These are phyloP conservation scores for Hygrocybe coccinea DNA, from an alignment of 768 basidiomycete species.

Conservation along the genomic window DNA sequence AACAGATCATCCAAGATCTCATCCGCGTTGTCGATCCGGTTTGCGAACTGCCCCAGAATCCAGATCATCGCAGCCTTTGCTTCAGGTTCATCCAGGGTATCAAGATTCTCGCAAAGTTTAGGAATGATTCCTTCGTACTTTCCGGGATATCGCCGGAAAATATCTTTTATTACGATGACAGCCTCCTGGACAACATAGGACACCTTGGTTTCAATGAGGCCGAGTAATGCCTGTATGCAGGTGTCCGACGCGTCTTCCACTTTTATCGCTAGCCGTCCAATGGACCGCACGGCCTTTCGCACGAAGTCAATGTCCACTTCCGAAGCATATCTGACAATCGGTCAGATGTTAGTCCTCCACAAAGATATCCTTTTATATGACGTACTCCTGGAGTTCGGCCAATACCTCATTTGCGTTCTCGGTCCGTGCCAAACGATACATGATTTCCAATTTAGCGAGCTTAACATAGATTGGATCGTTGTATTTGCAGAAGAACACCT, in stretches of 20 bases:
- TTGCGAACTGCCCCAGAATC: conserved; percentile 95
- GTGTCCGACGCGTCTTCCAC: conserved; percentile 82
- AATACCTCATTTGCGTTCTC: conserved; percentile 92
- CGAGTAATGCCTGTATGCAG: conserved; percentile 83
- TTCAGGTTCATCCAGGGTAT: conserved; percentile 90
- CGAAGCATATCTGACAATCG: conserved; percentile 81
- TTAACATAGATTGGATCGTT: conserved; percentile 99
- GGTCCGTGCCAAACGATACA: conserved; percentile 94
- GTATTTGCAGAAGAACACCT: conserved; percentile 99
- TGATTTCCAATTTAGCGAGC: conserved; percentile 95
- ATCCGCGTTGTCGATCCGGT: conserved; percentile 92
- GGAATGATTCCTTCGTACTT: conserved; percentile 96
- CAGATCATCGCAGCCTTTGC: conserved; percentile 97
- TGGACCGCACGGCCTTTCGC: conserved; percentile 93
- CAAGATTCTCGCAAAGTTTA: conserved; percentile 86
- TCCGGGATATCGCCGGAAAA: conserved; percentile 95
- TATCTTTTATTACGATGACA: conserved; percentile 94
- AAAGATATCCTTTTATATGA: conserved; percentile 7
- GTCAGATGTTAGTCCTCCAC: background rate
- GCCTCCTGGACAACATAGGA: conserved; percentile 97
- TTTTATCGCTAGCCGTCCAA: conserved; percentile 97
- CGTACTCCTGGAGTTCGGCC: conserved; percentile 90
- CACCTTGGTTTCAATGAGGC: conserved; percentile 88
- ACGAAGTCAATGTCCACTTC: conserved; percentile 99
- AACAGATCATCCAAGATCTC: conserved; percentile 90